Evolutionary conservation across 2,329 filamentous ascomycete species (phyloP).

Genomic region (Huntiella moniliformis): DNA sequence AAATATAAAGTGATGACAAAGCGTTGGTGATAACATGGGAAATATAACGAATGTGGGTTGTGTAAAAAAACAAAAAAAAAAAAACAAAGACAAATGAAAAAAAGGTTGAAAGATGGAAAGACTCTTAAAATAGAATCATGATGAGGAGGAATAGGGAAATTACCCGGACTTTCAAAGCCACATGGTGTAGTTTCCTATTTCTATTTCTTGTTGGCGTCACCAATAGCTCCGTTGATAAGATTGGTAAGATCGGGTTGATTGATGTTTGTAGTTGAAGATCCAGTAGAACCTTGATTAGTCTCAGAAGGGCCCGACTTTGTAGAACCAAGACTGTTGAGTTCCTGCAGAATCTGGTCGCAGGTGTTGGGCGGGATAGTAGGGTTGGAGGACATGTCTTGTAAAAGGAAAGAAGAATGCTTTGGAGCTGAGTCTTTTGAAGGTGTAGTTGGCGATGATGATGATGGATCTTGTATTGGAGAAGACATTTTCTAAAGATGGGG

Average conservation of each 20-base stretch:
- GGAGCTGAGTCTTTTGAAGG: no score
- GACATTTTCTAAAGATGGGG: not conserved
- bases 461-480: no score
- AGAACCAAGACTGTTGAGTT: not conserved
- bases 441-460: not conserved
- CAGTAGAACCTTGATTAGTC: constrained; percentile 3
- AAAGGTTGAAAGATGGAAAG: not conserved
- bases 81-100: not conserved
- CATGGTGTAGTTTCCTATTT: not conserved
- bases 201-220: constrained; percentile 3
- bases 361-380: constrained; percentile 8
- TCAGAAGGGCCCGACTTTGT: constrained; percentile 5
- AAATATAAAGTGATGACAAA: not conserved
- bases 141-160: not conserved
- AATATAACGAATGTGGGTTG: not conserved
- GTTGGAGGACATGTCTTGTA: constrained; percentile 4
- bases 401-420: not conserved
- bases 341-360: constrained; percentile 10
- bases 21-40: no score
- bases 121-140: not conserved
- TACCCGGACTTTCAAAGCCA: not conserved
- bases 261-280: constrained; percentile 6
- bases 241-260: constrained; percentile 9
- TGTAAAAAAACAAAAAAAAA: not conserved
- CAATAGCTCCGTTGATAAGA: constrained; percentile 9